These are phyloP conservation scores for Leishmania amazonensis DNA, from an alignment of 208 protist genomes.

Conservation along the genomic window DNA sequence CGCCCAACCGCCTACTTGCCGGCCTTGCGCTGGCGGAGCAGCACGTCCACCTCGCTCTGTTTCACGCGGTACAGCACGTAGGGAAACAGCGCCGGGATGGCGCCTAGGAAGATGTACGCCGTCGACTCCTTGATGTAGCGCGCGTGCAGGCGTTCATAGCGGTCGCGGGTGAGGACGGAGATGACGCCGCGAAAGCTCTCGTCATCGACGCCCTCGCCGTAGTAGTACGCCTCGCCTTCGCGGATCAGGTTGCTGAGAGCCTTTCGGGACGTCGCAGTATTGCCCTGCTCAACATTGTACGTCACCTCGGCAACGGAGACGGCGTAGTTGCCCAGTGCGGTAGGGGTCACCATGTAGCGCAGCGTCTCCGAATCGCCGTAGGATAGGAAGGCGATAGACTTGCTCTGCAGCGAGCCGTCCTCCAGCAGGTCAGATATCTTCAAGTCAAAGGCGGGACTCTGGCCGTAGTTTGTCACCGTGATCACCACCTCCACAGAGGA, in stretches of 20 bases:
- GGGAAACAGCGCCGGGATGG: slow-evolving; percentile 73
- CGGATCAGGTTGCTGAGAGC: slow-evolving; percentile 87
- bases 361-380: slow-evolving; percentile 65
- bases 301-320: slow-evolving; percentile 69
- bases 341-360: slow-evolving; percentile 76
- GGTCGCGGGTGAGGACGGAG: slow-evolving; percentile 81
- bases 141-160: slow-evolving; percentile 80
- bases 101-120: slow-evolving; percentile 81
- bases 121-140: slow-evolving; percentile 77
- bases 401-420: slow-evolving; percentile 50
- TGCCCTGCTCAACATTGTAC: slow-evolving; percentile 75
- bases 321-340: slow-evolving; percentile 66
- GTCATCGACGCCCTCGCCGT: slow-evolving; percentile 76
- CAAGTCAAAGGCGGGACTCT: slow-evolving; percentile 78
- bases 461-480: slow-evolving; percentile 80
- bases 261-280: slow-evolving; percentile 38
- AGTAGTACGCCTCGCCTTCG: slow-evolving; percentile 77
- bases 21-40: slow-evolving; percentile 71
- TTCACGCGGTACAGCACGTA: slow-evolving; percentile 81
- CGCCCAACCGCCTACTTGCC: slow-evolving; percentile 30
- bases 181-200: slow-evolving; percentile 81
- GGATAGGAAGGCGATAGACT: slow-evolving; percentile 54
- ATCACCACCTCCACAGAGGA: slow-evolving; percentile 73
- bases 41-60: slow-evolving; percentile 65
- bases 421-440: slow-evolving; percentile 64